These are phyloP conservation scores for Yarrowia keelungensis DNA, from an alignment of 805 yeast genomes.

Conservation along the genomic window DNA sequence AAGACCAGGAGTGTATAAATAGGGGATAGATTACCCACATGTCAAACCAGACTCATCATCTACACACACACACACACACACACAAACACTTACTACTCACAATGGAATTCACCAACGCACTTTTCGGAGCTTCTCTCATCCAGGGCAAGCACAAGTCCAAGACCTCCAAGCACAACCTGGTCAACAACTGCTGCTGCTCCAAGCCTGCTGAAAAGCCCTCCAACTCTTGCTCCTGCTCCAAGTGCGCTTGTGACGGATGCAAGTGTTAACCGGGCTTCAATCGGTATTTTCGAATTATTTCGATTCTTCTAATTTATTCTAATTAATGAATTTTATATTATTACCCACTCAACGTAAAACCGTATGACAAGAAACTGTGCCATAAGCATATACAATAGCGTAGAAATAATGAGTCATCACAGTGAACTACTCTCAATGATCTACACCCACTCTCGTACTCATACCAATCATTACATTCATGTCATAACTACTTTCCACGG, in stretches of 20 bases:
- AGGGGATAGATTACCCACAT: neutral
- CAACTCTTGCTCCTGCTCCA: neutral
- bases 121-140: constrained; percentile 1
- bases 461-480: no score
- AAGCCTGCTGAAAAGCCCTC: constrained; percentile 9
- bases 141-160: neutral
- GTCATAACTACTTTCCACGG: constrained; percentile 12
- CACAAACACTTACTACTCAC: neutral
- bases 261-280: neutral
- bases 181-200: constrained; percentile 6
- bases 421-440: no score
- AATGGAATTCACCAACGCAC: neutral
- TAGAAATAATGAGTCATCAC: no score
- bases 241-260: neutral
- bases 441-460: no score
- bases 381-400: no score
- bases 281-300: neutral
- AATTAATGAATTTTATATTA: no score
- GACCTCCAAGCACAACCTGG: constrained; percentile 1
- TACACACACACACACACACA: neutral
- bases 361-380: no score
- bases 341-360: no score
- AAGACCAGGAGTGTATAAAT: neutral
- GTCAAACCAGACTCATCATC: neutral
- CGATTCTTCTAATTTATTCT: neutral